Base-by-base conservation (phyloP, 768 basidiomycete genomes). In the Pleurotus eryngii region DNA sequence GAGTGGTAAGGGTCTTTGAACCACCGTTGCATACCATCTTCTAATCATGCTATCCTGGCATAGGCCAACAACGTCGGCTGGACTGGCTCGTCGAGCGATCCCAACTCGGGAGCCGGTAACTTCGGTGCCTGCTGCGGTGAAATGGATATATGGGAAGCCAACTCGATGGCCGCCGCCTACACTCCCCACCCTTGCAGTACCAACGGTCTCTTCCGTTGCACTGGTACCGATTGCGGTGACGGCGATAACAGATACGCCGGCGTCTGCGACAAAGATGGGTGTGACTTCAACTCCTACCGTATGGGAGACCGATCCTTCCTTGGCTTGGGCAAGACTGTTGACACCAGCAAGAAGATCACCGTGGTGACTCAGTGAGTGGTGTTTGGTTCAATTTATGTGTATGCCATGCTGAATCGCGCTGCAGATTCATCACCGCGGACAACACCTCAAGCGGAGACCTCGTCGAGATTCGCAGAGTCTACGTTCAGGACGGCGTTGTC, bases 131-230 rank as follows among this genome's bases (percentile, higher is more conserved):
- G 81, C 75, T 83, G 82, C 67, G 74, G 68, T 58, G 81, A 82
- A 70, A 82, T 83, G 81, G 81, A 83, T 66, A 72, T 83, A 65
- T 83, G 81, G 81, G 81, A 82, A 62, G 80, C 81, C 63, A 82
- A 82, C 74, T 72, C 70, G 61, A 70, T 74, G 59, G 70, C 82
- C n/a, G 69, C 77, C 18, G 81, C 81, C 17, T 76, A 68, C 68
- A 83, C 82, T 45, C 79, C 82, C 51, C 82, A 83, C 67, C 72
- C 75, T 30, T 83, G 81, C 70, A 67, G 69, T 22, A 66, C 69
- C 59, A 58, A 62, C 35, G 77, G 74, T 38, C 75, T 72, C 61
- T 71, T 70, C 20, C 69, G 67, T 51, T 84, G 82, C 75, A 59
- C 63, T 22, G 78, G 78, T 37, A 70, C 65, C 48, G 66, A 71